Base-by-base conservation (phyloP, 2,329 filamentous ascomycete species). In the Pochonia chlamydosporia region DNA sequence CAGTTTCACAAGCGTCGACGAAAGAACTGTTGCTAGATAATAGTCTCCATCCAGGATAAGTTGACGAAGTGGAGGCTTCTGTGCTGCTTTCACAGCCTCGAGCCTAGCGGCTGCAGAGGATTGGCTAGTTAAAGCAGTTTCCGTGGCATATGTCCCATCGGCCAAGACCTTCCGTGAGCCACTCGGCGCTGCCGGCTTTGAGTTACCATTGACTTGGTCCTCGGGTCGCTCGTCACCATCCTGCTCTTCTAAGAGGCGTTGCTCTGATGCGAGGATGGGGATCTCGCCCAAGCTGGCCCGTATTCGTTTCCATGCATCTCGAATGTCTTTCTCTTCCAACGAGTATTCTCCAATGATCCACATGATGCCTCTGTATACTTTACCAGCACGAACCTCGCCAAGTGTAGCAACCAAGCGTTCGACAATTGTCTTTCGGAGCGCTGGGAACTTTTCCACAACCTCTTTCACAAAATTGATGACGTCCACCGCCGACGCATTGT, bases 301-400 rank as follows among this genome's bases (percentile, higher is more conserved):
- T 64, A 99, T 97, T 53, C 89, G 82, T 71, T 93, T 96, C 93
- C 93, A 99, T 0, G 92, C 92, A 61, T 96, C 92, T 55, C 89
- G 82, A 58, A 99, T 97, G 59, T 97, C 91, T 60, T 84, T 90
- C 66, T 93, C 87, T 63, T 96, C 90, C 26, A 96, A 73, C 25
- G 91, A 96, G 66, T 97, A 99, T 68, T 99, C 93, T 64, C 93
- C 93, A 56, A 99, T 84, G 59, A 97, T 96, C 93, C 93, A 99
- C 54, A 99, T 76, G 40, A 95, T 93, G 41, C 93, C 93, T 48
- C 93, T 83, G 67, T 97, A 99, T 14, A 99, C 92, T 73, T 97
- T 99, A 40, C 93, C 93, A 52, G 93, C 91, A 50, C 93, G 85
- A 23, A 99, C 93, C 66, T 99, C 93, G 58, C 85, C 85, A 39